These are phyloP conservation scores for Rhizopogon salebrosus DNA, from an alignment of 768 basidiomycete species.

Conservation along the genomic window DNA sequence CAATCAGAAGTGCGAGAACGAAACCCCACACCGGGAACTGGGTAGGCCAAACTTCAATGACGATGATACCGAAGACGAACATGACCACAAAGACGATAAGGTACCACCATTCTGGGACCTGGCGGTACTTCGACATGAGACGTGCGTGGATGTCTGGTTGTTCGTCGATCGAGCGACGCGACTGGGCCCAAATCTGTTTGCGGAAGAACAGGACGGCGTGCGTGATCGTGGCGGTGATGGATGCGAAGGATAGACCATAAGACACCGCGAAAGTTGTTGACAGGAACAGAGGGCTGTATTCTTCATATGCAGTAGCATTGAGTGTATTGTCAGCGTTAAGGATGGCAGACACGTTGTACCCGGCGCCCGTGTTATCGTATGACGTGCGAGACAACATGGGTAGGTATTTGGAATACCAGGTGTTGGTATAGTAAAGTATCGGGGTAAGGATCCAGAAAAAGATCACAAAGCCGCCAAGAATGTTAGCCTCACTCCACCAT, in stretches of 20 bases:
- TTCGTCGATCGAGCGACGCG: slow-evolving; percentile 45
- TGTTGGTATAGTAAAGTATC: slow-evolving; percentile 29
- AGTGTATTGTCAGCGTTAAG: slow-evolving; percentile 28
- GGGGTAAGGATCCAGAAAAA: slow-evolving; percentile 30
- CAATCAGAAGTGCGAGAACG: slow-evolving; percentile 35
- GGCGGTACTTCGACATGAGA: slow-evolving; percentile 52
- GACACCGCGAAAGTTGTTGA: slow-evolving; percentile 49
- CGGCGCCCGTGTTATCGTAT: slow-evolving; percentile 37
- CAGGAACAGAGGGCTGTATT: slow-evolving; percentile 38
- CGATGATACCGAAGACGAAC: slow-evolving; percentile 57
- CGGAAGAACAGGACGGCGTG: slow-evolving; percentile 50
- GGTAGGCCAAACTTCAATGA: slow-evolving; percentile 62
- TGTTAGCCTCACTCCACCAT: slow-evolving; percentile 37
- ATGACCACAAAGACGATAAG: slow-evolving; percentile 36
- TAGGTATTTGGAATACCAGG: slow-evolving; percentile 33
- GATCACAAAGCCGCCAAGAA: slow-evolving; percentile 30
- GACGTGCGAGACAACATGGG: slow-evolving; percentile 37
- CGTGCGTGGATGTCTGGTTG: slow-evolving; percentile 57
- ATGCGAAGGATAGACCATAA: slow-evolving; percentile 44
- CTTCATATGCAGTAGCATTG: slow-evolving; percentile 28
- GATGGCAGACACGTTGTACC: slow-evolving; percentile 36
- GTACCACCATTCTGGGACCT: slow-evolving; percentile 65
- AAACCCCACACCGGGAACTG: slow-evolving; percentile 40
- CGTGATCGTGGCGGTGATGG: slow-evolving; percentile 34
- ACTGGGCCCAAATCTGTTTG: slow-evolving; percentile 50